Base-by-base conservation (phyloP, 2,329 filamentous ascomycete genomes). In the Monilinia fructicola region DNA sequence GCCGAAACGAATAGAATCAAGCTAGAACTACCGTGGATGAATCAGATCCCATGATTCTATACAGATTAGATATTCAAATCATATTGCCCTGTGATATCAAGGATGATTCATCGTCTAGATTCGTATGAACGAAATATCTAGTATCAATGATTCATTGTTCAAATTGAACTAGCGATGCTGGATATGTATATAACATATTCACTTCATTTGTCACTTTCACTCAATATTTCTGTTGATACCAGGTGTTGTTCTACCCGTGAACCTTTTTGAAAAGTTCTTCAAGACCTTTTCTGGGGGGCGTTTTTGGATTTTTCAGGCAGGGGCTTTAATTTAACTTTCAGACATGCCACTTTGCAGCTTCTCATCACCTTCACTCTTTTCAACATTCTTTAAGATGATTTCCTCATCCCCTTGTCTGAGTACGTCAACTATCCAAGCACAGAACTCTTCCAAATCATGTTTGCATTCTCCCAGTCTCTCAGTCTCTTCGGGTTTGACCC, bases 381-480 rank as follows among this genome's bases (percentile, higher is more conserved):
- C 2, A 56, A 26, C 3, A 56, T 16, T 18, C 35, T 28, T 4
- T 23, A 44, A 6, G 6, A 44, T 14, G 4, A 44, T 16, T 56
- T 42, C 7, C 26, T 40, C 40, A 14, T 12, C 6, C n/a, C 16
- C 42, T 21, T 56, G 40, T 56, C 38, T 56, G 78, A 85, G 96
- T 78, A 95, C 90, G 53, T 86, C 81, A 11, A 96, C 89, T 46
- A 97, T 82, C 92, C 92, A 97, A 65, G 90, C 82, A 75, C 93
- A 97, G 75, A 94, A 97, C 73, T 84, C 83, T 80, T 97, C 93
- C 87, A 93, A 97, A 70, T 90, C 85, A 35, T 84, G 79, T 63
- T 86, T 85, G 91, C 93, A 97, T 77, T 93, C 84, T 76, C 86
- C 86, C 75, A 97, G 78, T 68, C 88, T 76, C 86, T 86, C 75